Evolutionary conservation across 306 rosid species (phyloP).

Genomic region (Astragalus membranaceus): DNA sequence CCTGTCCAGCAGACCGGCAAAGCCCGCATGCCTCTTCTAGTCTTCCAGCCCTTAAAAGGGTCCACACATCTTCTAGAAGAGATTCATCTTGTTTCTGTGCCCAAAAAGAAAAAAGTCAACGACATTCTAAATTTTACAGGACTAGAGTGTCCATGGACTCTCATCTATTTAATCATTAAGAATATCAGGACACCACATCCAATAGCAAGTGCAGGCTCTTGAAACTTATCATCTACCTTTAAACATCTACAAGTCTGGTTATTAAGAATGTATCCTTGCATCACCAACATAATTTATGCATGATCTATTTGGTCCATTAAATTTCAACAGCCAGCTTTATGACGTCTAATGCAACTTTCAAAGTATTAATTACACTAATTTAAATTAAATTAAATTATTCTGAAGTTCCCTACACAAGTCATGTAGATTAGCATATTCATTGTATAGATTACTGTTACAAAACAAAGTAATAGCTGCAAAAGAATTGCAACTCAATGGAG

Average conservation of each 20-base stretch:
- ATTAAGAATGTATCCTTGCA: neutral
- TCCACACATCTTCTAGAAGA: constrained; percentile 95
- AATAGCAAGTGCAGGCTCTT: neutral
- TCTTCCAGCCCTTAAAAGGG: constrained; percentile 93
- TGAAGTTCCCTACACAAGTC: constrained; percentile 4
- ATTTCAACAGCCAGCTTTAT: neutral
- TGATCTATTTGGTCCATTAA: neutral
- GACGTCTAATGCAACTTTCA: constrained; percentile 1
- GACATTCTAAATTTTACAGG: neutral
- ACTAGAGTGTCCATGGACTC: neutral
- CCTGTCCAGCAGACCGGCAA: constrained; percentile 98
- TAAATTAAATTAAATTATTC: neutral
- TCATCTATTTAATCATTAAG: constrained; percentile 3
- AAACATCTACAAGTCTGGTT: neutral
- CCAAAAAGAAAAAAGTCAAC: neutral
- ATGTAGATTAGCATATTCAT: constrained; percentile 1
- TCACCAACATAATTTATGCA: neutral
- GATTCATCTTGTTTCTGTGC: constrained; percentile 94
- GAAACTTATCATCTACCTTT: constrained; percentile 9
- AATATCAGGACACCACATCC: constrained; percentile 2
- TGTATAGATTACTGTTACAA: neutral
- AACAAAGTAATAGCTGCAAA: constrained; percentile 14
- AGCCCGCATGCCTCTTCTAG: constrained; percentile 87
- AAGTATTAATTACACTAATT: neutral
- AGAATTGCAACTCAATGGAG: constrained; percentile 13